These are phyloP conservation scores for Antrodiella citrinella DNA, from an alignment of 768 basidiomycete genomes.

Conservation along the genomic window DNA sequence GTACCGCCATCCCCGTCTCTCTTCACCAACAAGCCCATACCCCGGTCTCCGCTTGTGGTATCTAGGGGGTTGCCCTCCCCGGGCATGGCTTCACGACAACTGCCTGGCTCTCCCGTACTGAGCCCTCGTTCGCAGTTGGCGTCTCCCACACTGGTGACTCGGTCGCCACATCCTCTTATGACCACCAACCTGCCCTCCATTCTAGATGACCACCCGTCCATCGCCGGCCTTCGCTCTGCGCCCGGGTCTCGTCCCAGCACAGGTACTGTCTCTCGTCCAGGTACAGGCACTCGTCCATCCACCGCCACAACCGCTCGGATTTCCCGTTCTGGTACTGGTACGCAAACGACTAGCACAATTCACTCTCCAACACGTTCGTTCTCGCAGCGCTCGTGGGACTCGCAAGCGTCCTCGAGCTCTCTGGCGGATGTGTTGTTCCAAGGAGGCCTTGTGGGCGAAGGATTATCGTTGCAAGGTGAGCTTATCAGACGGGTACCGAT, in stretches of 20 bases:
- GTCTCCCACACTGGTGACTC: background rate
- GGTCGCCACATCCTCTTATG: background rate
- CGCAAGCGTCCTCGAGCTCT: constrained; percentile 27
- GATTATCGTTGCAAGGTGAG: constrained; percentile 59
- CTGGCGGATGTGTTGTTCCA: constrained; percentile 55
- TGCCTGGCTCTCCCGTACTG: constrained; percentile 6
- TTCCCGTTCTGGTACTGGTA: constrained; percentile 1
- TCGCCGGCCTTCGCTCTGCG: background rate
- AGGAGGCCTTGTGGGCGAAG: constrained; percentile 70
- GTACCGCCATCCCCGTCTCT: background rate
- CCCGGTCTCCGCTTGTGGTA: constrained; percentile 5
- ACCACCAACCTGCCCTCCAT: background rate
- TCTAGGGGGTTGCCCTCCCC: constrained; percentile 10
- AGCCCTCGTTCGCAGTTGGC: background rate
- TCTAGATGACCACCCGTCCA: background rate
- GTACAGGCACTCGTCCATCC: background rate
- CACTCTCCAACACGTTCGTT: background rate
- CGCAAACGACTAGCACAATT: background rate
- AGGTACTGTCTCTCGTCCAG: background rate
- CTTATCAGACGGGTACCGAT: constrained; percentile 49
- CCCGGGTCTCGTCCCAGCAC: background rate
- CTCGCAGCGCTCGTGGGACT: constrained; percentile 4
- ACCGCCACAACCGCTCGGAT: constrained; percentile 2
- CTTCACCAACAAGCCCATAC: constrained; percentile 2
- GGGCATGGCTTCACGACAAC: constrained; percentile 11